A percentile compares a stretch with the other conserved stretches of the same genome.
Evolutionary conservation across 805 yeast genomes (phyloP).

Genomic region (Pichia gijzeniarum): DNA sequence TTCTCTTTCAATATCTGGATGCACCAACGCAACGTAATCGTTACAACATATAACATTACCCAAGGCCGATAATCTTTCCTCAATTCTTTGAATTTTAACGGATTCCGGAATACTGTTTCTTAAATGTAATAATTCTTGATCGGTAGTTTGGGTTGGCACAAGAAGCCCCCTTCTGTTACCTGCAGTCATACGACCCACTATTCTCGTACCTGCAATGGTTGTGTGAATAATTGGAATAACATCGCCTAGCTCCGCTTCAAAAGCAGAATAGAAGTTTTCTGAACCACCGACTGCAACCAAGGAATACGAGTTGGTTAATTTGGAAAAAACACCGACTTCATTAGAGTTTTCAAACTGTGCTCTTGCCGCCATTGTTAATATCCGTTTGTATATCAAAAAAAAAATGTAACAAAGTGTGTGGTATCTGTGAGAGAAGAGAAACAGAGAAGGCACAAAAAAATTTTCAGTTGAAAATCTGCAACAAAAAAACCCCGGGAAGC

Average conservation of each 20-base stretch:
- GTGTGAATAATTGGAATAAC: conserved; percentile 95
- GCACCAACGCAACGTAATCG: conserved; percentile 97
- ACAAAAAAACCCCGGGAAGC: no score
- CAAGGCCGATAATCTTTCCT: conserved; percentile 92
- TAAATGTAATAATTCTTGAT: conserved; percentile 95
- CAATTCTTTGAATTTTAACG: conserved; percentile 95
- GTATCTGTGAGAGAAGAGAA: no score
- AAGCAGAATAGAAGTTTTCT: conserved; percentile 76
- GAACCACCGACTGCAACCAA: conserved; percentile 97
- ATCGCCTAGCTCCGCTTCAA: conserved; percentile 96
- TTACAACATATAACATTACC: conserved; percentile 98
- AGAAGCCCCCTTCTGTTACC: conserved; percentile 96
- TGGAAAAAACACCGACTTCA: conserved; percentile 92
- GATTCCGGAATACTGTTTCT: conserved; percentile 94
- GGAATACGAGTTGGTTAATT: conserved; percentile 92
- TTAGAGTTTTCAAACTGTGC: conserved; percentile 80
- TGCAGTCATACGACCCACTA: conserved; percentile 96
- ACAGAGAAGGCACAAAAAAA: no score
- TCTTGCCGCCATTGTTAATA: conserved; percentile 51
- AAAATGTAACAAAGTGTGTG: no score
- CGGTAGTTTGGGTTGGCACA: conserved; percentile 97
- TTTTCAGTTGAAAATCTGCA: no score
- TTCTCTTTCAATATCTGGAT: conserved; percentile 98
- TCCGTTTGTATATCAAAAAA: no score
- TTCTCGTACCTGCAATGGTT: conserved; percentile 97